Conservation (phyloP, 2,329 filamentous ascomycete species). For the Dactylellina leptospora region DNA sequence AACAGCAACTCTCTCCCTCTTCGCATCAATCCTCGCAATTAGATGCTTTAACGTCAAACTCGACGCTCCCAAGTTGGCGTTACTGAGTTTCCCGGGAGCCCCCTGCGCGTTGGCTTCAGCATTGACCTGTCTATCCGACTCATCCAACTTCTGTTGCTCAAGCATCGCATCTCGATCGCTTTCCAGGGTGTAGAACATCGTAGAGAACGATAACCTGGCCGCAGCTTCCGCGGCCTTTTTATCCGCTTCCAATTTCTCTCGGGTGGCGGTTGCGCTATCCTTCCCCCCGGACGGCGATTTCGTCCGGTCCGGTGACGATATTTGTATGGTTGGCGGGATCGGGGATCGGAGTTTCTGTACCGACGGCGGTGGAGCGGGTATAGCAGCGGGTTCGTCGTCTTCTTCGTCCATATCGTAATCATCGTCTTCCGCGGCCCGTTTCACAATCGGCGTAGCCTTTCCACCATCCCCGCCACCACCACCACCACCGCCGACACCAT, state of each 20-base stretch:
- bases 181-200: conserved; percentile 92
- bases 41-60: conserved; percentile 96
- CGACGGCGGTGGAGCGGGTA: conserved; percentile 65
- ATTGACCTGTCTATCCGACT: conserved; percentile 94
- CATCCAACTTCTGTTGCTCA: conserved; percentile 95
- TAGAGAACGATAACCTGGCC: conserved; percentile 89
- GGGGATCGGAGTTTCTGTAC: conserved; percentile 63
- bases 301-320: conserved; percentile 70
- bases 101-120: conserved; percentile 72
- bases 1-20: conserved; percentile 86
- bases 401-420: conserved; percentile 72
- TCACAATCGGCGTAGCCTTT: conserved; percentile 52
- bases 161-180: conserved; percentile 96
- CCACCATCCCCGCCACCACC: conserved; percentile 41
- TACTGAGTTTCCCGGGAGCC: conserved; percentile 78
- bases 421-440: conserved; percentile 76
- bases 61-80: conserved; percentile 91
- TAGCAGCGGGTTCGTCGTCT: conserved; percentile 66
- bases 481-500: conserved; percentile 47
- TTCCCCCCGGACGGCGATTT: conserved; percentile 63
- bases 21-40: conserved; percentile 92
- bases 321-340: conserved; percentile 73
- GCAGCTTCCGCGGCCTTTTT: conserved; percentile 90
- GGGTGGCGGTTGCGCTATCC: conserved; percentile 72
- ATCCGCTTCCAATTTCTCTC: conserved; percentile 90